A percentile compares a stretch with the other conserved stretches of the same genome.
These are phyloP conservation scores for Penicillium janthinellum DNA, from an alignment of 2,329 filamentous ascomycete genomes.

Conservation along the genomic window DNA sequence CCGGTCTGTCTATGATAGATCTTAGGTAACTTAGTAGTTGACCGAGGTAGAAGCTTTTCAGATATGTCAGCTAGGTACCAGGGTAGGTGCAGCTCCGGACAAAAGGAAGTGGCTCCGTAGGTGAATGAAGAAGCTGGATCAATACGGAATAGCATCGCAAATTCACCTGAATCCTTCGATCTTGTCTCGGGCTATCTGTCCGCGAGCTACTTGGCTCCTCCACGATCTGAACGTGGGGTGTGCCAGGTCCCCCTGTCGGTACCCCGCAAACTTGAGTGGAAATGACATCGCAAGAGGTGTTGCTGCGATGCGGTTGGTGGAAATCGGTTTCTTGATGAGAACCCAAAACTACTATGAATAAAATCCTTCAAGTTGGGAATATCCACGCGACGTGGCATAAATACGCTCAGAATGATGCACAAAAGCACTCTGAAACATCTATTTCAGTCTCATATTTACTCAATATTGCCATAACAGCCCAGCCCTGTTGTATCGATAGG, in stretches of 20 bases:
- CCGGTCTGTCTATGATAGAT: too few species aligned
- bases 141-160: neutral
- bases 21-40: too few species aligned
- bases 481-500: neutral
- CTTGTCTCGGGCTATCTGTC: neutral
- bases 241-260: neutral
- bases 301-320: neutral
- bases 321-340: neutral
- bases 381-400: neutral
- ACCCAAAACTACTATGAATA: neutral
- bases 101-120: neutral
- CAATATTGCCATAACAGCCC: neutral
- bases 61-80: neutral
- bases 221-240: neutral
- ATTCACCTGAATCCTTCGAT: too few species aligned
- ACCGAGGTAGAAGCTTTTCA: neutral
- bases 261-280: neutral
- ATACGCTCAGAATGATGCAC: neutral
- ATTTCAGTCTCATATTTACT: neutral
- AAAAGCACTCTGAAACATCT: neutral
- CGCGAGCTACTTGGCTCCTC: neutral
- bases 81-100: neutral
- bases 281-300: neutral
- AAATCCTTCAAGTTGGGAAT: neutral
- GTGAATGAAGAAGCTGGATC: neutral